These are phyloP conservation scores for Pestalotiopsis fici DNA, from an alignment of 2,329 filamentous ascomycete species.

Conservation along the genomic window DNA sequence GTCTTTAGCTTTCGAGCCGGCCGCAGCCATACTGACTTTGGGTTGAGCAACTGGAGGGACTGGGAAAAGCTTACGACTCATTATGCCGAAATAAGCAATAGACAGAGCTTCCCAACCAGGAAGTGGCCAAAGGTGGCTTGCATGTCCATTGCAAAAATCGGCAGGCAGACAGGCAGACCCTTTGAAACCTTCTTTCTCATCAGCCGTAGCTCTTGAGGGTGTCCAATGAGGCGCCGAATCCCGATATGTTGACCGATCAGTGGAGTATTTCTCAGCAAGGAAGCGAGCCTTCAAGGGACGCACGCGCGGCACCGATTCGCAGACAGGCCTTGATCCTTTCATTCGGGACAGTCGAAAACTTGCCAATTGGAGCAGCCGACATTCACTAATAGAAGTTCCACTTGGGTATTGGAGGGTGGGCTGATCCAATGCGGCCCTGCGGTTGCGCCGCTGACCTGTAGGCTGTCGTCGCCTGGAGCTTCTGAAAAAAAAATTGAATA, in stretches of 20 bases:
- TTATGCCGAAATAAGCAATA: not conserved
- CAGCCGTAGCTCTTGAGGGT: not conserved
- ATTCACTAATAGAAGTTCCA: conserved; percentile 6
- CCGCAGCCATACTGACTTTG: not conserved
- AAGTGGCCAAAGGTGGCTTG: not conserved
- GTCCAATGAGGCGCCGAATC: not conserved
- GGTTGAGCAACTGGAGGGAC: not conserved
- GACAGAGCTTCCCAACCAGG: not conserved
- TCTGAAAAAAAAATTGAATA: conserved; percentile 1
- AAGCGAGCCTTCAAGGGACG: not conserved
- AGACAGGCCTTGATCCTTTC: not conserved
- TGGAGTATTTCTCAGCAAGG: not conserved
- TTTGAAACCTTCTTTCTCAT: not conserved
- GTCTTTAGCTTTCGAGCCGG: not conserved
- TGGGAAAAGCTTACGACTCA: not conserved
- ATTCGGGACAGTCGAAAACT: not conserved
- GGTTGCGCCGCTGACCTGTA: not conserved
- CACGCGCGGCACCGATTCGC: conserved; percentile 2
- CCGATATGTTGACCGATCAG: conserved; percentile 5
- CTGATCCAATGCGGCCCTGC: not conserved
- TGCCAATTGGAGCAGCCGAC: conserved; percentile 2
- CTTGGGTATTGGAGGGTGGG: conserved; percentile 5
- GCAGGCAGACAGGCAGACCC: not conserved
- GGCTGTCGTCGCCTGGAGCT: not conserved
- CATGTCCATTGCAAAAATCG: not conserved